phyloP scores from a whole-genome alignment of 1,284 basidiomycete genomes.

The Singerocomus rubriflavus region DNA sequence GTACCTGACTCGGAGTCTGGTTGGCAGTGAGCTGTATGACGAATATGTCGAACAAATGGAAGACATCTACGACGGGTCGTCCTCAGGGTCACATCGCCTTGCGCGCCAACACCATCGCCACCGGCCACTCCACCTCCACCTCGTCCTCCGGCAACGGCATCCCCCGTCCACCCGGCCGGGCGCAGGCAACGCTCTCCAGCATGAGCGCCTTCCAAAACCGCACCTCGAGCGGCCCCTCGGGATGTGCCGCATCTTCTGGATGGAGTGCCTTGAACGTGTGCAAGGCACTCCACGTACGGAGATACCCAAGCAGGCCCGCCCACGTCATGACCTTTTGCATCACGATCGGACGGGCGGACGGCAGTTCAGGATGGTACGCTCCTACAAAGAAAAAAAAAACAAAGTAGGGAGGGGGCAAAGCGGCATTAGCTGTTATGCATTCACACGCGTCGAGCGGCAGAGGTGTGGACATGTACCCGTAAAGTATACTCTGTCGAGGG shows the following conservation, averaged over 20 bases:
- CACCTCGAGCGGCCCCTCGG: slow-evolving; percentile 60
- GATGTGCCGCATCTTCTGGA: slow-evolving; percentile 56
- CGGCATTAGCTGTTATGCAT: neutral
- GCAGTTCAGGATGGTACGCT: slow-evolving; percentile 43
- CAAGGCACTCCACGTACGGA: slow-evolving; percentile 14
- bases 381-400: no score
- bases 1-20: no score
- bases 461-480: slow-evolving; percentile 37
- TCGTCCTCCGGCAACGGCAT: no score
- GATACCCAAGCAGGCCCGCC: slow-evolving; percentile 6
- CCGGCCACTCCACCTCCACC: slow-evolving; percentile 69
- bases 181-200: no score
- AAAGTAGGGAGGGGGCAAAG: neutral
- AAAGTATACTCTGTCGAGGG: slow-evolving; percentile 54
- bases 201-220: slow-evolving; percentile 59
- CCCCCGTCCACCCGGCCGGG: no score
- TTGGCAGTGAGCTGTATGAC: no score
- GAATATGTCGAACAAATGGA: no score
- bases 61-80: no score
- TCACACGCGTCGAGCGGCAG: neutral
- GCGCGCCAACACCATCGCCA: slow-evolving; percentile 61
- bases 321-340: slow-evolving; percentile 14
- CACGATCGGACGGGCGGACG: slow-evolving; percentile 44
- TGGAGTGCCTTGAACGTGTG: slow-evolving; percentile 16
- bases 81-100: slow-evolving; percentile 22